A percentile compares a stretch with the other conserved stretches of the same genome.
Conservation (phyloP, 1,284 basidiomycete species). For the Ceratobasidium papillatum region DNA sequence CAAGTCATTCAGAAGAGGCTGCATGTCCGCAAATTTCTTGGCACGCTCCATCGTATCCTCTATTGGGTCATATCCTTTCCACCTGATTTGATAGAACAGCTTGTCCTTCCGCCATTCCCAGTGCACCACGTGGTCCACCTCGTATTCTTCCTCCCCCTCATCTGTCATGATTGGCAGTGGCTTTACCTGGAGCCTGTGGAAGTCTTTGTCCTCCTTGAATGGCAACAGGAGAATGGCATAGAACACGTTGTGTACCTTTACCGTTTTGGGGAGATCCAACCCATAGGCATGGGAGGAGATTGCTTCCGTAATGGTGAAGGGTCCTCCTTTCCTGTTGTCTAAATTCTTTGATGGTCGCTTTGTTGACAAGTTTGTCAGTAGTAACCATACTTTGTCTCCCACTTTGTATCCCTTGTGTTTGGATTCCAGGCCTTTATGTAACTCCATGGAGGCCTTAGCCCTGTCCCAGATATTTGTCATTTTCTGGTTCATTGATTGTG, state of each 20-base stretch:
- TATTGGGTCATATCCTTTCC: not conserved
- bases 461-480: not conserved
- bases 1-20: no score
- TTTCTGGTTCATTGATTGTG: not conserved
- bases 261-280: conserved; percentile 2
- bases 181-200: not conserved
- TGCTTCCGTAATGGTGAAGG: conserved; percentile 12
- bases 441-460: not conserved
- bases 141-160: conserved; percentile 15
- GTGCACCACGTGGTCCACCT: conserved; percentile 17
- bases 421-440: not conserved
- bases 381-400: no score
- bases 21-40: not conserved
- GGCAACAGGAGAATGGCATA: not conserved
- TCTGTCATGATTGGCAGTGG: not conserved
- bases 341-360: no score
- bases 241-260: conserved; percentile 30
- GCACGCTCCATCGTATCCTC: not conserved
- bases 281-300: conserved; percentile 6
- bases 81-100: not conserved
- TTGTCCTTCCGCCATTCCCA: not conserved
- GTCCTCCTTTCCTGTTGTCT: conserved; percentile 7
- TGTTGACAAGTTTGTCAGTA: no score
- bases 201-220: not conserved
- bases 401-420: not conserved